Evolutionary conservation across 371 early-diverging fungal species (phyloP), one percentile per base, ranked within the genome.

Genomic region (Mucor piriformis): DNA sequence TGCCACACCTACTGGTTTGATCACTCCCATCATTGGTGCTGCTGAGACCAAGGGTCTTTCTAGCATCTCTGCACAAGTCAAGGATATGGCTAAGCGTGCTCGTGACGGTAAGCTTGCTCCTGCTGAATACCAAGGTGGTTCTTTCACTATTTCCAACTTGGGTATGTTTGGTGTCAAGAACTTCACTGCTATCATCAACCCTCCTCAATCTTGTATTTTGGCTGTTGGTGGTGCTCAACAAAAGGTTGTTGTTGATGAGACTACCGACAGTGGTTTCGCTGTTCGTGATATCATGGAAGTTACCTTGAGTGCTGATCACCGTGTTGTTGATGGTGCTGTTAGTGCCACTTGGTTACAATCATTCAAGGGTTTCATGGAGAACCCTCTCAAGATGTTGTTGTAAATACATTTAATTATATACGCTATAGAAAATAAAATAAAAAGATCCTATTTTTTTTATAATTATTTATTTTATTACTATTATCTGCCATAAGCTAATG

Each of bases 151-250:
- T 74, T 96, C 96, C 67, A 98, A 98, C 87, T 83, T 98, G 64
- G 99, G 99, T 74, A 98, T 98, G 99, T 96, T 81, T 64, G 95
- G 95, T 51, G 86, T 97, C 72, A 84, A 86, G 64, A 86, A 91
- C 74, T 98, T 98, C 81, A 94, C 96, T 34, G 97, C 97, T 60
- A 98, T 98, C 74, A 95, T 98, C 82, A 97, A 97, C 86, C 95
- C 96, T 34, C 97, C 97, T 21, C 97, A 97, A 69, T 82, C 95
- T 20, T 91, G 92, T 69, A 98, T 98, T 64, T 81, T 98, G 56
- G 96, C 97, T 60, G 91, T 98, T 40, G 97, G 97, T 52, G 85
- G 88, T 34, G 80, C 92, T 23, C 82, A 86, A 76, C 85, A 92
- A 72, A 91, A 91, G 74, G 74, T 97, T 50, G 89, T 96, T n/a